phyloP scores from a whole-genome alignment of 192 early-diverging fungal genomes.

The Mortierella alpina region DNA sequence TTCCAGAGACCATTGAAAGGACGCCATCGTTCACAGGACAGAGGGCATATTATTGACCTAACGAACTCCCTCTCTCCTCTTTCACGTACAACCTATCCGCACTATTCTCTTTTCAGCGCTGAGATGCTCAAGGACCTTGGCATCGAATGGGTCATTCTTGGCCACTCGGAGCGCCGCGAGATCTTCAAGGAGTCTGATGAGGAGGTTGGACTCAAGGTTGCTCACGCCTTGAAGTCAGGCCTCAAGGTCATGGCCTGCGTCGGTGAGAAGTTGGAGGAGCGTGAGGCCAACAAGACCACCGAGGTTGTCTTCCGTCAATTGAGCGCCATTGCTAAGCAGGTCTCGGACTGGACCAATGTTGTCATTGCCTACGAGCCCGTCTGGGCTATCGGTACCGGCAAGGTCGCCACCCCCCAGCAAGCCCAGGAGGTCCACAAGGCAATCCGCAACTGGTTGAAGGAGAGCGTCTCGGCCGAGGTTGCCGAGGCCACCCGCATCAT shows the following conservation, averaged over 20 bases:
- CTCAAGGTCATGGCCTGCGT: constrained; percentile 95
- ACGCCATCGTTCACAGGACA: background rate
- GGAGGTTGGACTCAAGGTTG: constrained; percentile 88
- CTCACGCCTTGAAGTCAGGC: constrained; percentile 87
- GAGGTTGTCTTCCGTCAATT: constrained; percentile 92
- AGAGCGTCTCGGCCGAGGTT: constrained; percentile 85
- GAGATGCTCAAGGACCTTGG: constrained; percentile 97
- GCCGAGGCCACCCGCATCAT: constrained; percentile 93
- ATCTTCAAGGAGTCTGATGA: constrained; percentile 91
- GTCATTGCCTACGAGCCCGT: constrained; percentile 99
- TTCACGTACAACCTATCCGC: background rate
- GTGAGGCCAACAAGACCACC: constrained; percentile 89
- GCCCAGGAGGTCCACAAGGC: constrained; percentile 95
- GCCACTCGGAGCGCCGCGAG: constrained; percentile 98
- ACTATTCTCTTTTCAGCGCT: constrained; percentile 56
- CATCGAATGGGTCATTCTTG: constrained; percentile 96
- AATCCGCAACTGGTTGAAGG: constrained; percentile 89
- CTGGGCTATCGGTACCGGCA: constrained; percentile 99
- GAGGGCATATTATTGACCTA: no score
- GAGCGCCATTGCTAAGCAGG: constrained; percentile 79
- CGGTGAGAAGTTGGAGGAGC: constrained; percentile 96
- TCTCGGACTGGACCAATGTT: constrained; percentile 92
- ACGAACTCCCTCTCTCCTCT: no score
- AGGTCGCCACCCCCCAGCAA: constrained; percentile 94
- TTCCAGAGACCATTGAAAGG: background rate